These are phyloP conservation scores for Tinospora cordifolia DNA, from an alignment of 164 flowering plant species.

Conservation along the genomic window DNA sequence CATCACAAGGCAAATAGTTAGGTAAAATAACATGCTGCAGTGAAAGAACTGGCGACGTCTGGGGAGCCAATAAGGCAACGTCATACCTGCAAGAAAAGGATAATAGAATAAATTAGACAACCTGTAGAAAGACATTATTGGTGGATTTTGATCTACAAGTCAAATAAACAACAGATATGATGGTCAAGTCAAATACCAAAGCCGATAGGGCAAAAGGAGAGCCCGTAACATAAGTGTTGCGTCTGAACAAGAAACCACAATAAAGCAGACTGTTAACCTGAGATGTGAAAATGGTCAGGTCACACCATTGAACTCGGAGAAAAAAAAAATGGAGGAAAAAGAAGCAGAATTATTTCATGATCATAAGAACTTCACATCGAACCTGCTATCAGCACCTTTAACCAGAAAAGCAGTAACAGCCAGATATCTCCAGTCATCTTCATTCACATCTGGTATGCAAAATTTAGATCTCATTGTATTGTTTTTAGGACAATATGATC, in stretches of 20 bases:
- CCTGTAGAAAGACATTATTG: slow-evolving; percentile 1
- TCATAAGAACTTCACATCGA: slow-evolving; percentile 5
- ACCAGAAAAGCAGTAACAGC: slow-evolving; percentile 95
- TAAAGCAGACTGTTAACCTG: slow-evolving; percentile 79
- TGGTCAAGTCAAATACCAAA: slow-evolving; percentile 46
- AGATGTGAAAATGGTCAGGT: slow-evolving; percentile 6
- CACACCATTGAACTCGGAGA: background rate
- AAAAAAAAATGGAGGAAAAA: background rate
- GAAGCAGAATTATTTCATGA: background rate
- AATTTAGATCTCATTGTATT: slow-evolving; percentile 20
- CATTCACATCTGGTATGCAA: slow-evolving; percentile 31
- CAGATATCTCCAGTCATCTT: slow-evolving; percentile 95
- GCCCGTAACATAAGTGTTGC: slow-evolving; percentile 80
- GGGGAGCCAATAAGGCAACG: slow-evolving; percentile 63
- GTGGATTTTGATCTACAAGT: background rate
- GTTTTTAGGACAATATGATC: slow-evolving; percentile 12
- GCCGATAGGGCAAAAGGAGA: slow-evolving; percentile 65
- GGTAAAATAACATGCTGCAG: slow-evolving; percentile 75
- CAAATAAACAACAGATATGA: background rate
- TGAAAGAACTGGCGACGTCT: slow-evolving; percentile 68
- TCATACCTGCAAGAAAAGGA: slow-evolving; percentile 66
- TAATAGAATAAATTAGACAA: background rate
- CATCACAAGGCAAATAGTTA: slow-evolving; percentile 25
- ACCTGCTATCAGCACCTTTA: slow-evolving; percentile 57
- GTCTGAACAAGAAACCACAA: slow-evolving; percentile 88